Percentiles rank a stretch among this genome's conserved stretches.
Conservation (phyloP, 768 basidiomycete genomes). For the Suillus bovinus region DNA sequence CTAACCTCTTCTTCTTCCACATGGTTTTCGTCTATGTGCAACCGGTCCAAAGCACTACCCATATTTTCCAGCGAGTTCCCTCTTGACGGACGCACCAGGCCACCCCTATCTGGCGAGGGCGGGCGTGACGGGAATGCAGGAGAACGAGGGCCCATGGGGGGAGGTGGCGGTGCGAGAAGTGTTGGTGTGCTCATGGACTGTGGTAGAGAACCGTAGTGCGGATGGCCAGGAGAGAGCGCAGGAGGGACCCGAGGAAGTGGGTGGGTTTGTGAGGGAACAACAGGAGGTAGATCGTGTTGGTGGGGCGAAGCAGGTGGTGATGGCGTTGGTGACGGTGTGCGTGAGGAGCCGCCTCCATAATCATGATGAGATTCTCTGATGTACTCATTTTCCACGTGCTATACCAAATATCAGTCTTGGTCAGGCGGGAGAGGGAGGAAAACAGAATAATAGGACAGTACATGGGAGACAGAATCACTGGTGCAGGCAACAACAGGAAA, state of each 20-base stretch:
- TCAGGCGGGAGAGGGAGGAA: not conserved
- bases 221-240: slow-evolving; percentile 17
- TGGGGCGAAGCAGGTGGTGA: slow-evolving; percentile 28
- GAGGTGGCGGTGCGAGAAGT: slow-evolving; percentile 63
- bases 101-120: slow-evolving; percentile 61
- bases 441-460: slow-evolving; percentile 22
- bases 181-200: slow-evolving; percentile 29
- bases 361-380: slow-evolving; percentile 20
- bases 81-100: slow-evolving; percentile 18
- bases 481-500: not conserved
- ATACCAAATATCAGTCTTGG: not conserved
- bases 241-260: slow-evolving; percentile 41
- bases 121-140: slow-evolving; percentile 62
- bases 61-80: slow-evolving; percentile 26
- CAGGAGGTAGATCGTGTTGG: slow-evolving; percentile 32
- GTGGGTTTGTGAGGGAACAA: slow-evolving; percentile 34
- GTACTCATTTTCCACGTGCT: slow-evolving; percentile 30
- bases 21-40: slow-evolving; percentile 27
- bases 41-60: slow-evolving; percentile 27
- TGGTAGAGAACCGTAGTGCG: slow-evolving; percentile 20
- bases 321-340: slow-evolving; percentile 32
- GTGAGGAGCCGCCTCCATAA: slow-evolving; percentile 27
- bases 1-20: slow-evolving; percentile 31
- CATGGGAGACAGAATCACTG: slow-evolving; percentile 24
- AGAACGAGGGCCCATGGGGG: slow-evolving; percentile 71